These are phyloP conservation scores for Solanum megistacrolobum DNA, from an alignment of 257 asterid species.

Conservation along the genomic window DNA sequence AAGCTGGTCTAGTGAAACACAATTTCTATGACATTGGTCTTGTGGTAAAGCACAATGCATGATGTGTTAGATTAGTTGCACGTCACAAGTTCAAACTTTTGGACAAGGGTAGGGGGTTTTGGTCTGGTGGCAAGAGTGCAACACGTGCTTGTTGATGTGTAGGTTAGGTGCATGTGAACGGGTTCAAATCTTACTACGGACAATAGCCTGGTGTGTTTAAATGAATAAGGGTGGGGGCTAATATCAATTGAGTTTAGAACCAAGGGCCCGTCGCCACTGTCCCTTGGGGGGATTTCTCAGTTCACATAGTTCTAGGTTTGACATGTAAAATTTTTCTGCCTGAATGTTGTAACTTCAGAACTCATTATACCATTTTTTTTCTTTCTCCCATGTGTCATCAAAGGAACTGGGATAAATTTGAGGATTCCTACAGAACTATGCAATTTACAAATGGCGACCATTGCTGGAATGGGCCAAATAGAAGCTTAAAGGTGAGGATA, in stretches of 20 bases:
- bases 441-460: conserved; percentile 73
- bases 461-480: conserved; percentile 98
- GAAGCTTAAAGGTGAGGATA: conserved; percentile 67
- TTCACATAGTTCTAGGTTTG: background rate
- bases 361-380: background rate
- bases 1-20: background rate
- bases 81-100: background rate
- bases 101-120: background rate
- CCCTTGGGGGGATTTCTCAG: background rate
- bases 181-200: background rate
- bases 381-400: background rate
- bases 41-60: background rate
- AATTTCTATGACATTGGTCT: background rate
- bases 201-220: background rate
- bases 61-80: background rate
- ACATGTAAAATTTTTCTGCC: background rate
- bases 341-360: background rate
- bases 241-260: background rate
- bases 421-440: conserved; percentile 64
- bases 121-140: background rate
- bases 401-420: conserved; percentile 96
- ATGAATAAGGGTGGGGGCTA: background rate
- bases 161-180: background rate
- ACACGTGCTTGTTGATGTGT: background rate
- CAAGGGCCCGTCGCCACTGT: background rate